These are phyloP conservation scores for Grammothele lineata DNA, from an alignment of 768 basidiomycete genomes.

Conservation along the genomic window DNA sequence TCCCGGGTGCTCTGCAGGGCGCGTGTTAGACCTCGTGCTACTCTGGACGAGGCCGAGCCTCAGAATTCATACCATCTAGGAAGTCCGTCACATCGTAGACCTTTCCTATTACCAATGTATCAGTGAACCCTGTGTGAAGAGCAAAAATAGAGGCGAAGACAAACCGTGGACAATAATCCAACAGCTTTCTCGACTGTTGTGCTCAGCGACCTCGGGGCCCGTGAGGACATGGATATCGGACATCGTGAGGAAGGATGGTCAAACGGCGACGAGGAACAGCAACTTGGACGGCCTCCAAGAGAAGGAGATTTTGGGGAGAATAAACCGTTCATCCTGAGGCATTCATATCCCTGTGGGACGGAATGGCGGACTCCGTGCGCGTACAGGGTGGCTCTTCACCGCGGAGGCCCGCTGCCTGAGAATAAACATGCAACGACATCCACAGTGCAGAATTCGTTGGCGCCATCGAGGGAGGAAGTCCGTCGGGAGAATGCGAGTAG, in stretches of 20 bases:
- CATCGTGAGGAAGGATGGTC: conserved; percentile 10
- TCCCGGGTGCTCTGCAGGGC: conserved; percentile 17
- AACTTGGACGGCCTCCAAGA: no score
- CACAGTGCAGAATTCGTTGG: no score
- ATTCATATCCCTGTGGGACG: conserved; percentile 7
- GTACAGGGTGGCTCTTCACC: no score
- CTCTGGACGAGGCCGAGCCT: no score
- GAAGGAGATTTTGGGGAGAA: no score
- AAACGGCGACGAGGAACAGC: no score
- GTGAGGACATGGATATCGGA: conserved; percentile 17
- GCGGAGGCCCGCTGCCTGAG: background rate
- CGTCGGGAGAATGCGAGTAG: no score
- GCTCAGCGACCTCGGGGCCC: conserved; percentile 44
- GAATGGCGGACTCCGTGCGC: conserved; percentile 16
- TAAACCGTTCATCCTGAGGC: no score
- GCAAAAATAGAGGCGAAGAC: background rate
- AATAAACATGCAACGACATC: no score
- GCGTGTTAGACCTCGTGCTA: no score
- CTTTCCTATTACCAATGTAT: conserved; percentile 20
- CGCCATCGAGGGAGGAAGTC: no score
- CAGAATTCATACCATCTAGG: conserved; percentile 22
- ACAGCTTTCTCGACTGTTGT: conserved; percentile 55
- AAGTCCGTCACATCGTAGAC: conserved; percentile 41
- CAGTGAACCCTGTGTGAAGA: background rate
- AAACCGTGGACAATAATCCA: conserved; percentile 81